A percentile compares a stretch with the other conserved stretches of the same genome.
These are phyloP conservation scores for Trichoderma guizhouense DNA, from an alignment of 2,329 filamentous ascomycete species.

Conservation along the genomic window DNA sequence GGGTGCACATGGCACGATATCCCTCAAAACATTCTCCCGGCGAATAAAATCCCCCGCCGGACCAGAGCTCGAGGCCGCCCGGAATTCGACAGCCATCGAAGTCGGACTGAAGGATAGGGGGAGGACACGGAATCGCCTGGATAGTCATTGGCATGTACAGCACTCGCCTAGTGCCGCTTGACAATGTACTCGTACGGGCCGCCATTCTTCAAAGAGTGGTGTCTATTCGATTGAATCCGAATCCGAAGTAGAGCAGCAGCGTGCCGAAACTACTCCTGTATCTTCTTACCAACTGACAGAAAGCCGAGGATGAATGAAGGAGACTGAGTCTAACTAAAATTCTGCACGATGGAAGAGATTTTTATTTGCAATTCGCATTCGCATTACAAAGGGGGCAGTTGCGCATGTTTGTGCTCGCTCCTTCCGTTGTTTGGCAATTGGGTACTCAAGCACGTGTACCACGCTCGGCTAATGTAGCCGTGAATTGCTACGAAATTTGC, in stretches of 20 bases:
- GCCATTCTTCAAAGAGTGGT: constrained; percentile 6
- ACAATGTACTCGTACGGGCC: constrained; percentile 9
- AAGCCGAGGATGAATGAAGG: background rate
- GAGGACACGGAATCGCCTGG: constrained; percentile 22
- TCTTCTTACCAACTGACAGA: background rate
- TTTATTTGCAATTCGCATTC: background rate
- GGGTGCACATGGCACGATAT: constrained; percentile 28
- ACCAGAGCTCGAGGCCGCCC: constrained; percentile 26
- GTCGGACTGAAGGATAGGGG: constrained; percentile 23
- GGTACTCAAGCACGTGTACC: background rate
- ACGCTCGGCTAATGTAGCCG: background rate
- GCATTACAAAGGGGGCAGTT: background rate
- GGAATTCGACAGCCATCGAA: constrained; percentile 25
- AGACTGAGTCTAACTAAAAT: background rate
- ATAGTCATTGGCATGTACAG: constrained; percentile 27
- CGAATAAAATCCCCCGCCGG: constrained; percentile 29
- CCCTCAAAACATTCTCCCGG: constrained; percentile 31
- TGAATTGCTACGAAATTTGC: background rate
- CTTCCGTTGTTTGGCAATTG: constrained; percentile 14
- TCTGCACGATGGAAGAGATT: background rate
- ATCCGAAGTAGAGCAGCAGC: background rate
- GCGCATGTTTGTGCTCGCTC: background rate
- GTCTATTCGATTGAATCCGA: background rate
- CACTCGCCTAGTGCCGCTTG: constrained; percentile 18
- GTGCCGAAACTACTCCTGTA: background rate